Conservation (phyloP, 1,139 yeast species). For the Scheffersomyces segobiensis region DNA sequence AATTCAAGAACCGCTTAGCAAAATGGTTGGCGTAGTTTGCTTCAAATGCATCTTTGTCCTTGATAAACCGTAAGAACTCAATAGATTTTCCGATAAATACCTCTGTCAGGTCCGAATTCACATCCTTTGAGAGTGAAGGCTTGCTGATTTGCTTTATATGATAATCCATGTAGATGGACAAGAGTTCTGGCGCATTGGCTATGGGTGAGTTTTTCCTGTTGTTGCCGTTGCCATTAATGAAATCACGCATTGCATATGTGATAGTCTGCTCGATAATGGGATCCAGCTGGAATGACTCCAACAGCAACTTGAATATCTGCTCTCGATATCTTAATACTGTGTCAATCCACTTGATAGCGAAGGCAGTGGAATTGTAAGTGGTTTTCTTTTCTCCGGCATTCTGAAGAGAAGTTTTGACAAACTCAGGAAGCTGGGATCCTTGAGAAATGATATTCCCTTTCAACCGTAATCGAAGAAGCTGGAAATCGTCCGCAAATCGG, state of each 20-base stretch:
- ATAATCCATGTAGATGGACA: constrained; percentile 77
- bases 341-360: constrained; percentile 73
- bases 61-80: constrained; percentile 63
- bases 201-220: constrained; percentile 28
- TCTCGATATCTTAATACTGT: constrained; percentile 54
- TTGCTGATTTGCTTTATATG: constrained; percentile 62
- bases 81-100: constrained; percentile 56
- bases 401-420: constrained; percentile 22
- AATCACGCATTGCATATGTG: constrained; percentile 61
- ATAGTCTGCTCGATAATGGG: constrained; percentile 54
- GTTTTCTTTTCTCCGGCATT: constrained; percentile 26
- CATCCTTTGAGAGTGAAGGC: constrained; percentile 17
- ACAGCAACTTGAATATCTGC: constrained; percentile 51
- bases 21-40: constrained; percentile 83
- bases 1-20: constrained; percentile 76
- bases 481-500: constrained; percentile 55
- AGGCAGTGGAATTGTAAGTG: constrained; percentile 39
- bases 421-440: constrained; percentile 32
- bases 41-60: constrained; percentile 88
- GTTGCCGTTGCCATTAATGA: constrained; percentile 47
- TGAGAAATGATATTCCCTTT: constrained; percentile 47
- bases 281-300: constrained; percentile 50
- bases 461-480: constrained; percentile 51
- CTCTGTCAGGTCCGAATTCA: constrained; percentile 50
- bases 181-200: constrained; percentile 63